Conservation (phyloP, 306 rosid genomes). For the Aeschynomene evenia region DNA sequence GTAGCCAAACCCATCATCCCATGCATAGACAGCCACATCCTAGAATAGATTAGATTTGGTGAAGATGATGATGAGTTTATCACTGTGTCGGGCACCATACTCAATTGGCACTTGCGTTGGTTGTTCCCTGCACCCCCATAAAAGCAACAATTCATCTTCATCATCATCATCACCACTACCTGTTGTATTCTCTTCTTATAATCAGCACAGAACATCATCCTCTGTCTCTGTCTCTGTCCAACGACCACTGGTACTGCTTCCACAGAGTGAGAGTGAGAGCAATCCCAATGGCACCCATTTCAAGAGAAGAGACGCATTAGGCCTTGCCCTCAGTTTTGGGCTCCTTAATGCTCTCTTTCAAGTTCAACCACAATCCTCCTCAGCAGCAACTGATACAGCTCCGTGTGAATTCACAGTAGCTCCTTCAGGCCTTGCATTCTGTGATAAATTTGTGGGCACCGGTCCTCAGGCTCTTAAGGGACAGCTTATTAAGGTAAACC, state of each 20-base stretch:
- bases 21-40: background rate
- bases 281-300: background rate
- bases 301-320: conserved; percentile 54
- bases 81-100: conserved; percentile 27
- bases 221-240: no score
- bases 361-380: conserved; percentile 23
- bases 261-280: conserved; percentile 26
- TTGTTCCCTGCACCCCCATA: conserved; percentile 7
- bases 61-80: conserved; percentile 29
- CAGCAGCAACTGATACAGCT: conserved; percentile 43
- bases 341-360: conserved; percentile 33
- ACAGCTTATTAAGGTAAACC: conserved; percentile 75
- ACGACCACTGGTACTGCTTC: background rate
- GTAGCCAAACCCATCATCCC: background rate
- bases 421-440: conserved; percentile 83
- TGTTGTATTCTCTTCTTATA: conserved; percentile 8
- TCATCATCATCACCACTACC: conserved; percentile 28
- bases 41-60: background rate
- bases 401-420: conserved; percentile 64
- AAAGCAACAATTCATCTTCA: background rate
- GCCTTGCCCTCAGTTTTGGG: conserved; percentile 51
- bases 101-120: conserved; percentile 27
- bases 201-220: background rate
- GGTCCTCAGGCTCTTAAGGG: conserved; percentile 81
- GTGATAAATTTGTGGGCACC: conserved; percentile 69